These are phyloP conservation scores for Plectosphaerella plurivora DNA, from an alignment of 2,329 filamentous ascomycete genomes.

Conservation along the genomic window DNA sequence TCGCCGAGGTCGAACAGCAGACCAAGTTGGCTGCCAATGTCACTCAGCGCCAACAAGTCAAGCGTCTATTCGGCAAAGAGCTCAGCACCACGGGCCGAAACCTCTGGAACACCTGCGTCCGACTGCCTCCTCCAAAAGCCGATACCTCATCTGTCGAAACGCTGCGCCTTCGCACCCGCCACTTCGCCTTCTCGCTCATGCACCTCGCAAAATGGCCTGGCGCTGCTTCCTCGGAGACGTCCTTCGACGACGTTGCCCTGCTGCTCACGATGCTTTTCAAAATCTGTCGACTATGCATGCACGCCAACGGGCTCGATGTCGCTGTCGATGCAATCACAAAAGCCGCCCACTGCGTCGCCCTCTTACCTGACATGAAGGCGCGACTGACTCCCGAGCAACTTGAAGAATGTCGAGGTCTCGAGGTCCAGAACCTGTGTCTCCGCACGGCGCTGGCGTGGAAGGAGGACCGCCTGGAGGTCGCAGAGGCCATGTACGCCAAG, in stretches of 20 bases:
- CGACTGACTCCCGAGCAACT: slow-evolving; percentile 23
- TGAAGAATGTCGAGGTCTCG: slow-evolving; percentile 29
- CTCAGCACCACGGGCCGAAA: slow-evolving; percentile 42
- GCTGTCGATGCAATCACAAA: slow-evolving; percentile 59
- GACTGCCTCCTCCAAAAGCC: slow-evolving; percentile 31
- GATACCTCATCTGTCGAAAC: slow-evolving; percentile 18
- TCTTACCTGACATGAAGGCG: slow-evolving; percentile 24
- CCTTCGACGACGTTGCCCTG: slow-evolving; percentile 40
- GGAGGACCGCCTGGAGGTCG: slow-evolving; percentile 67
- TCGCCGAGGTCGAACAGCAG: slow-evolving; percentile 18
- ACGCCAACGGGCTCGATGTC: slow-evolving; percentile 50
- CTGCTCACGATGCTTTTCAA: slow-evolving; percentile 66
- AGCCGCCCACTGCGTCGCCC: slow-evolving; percentile 52
- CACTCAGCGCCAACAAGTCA: slow-evolving; percentile 6
- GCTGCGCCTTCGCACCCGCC: slow-evolving; percentile 34
- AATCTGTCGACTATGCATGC: slow-evolving; percentile 60
- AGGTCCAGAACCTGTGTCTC: slow-evolving; percentile 61
- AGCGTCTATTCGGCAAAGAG: slow-evolving; percentile 16
- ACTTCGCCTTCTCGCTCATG: slow-evolving; percentile 65
- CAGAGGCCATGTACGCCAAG: slow-evolving; percentile 72
- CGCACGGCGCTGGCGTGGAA: slow-evolving; percentile 68
- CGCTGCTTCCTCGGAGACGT: slow-evolving; percentile 14
- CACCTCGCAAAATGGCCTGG: slow-evolving; percentile 43
- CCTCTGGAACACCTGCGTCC: slow-evolving; percentile 65
- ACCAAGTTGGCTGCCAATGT: background rate